Evolutionary conservation across 768 basidiomycete genomes (phyloP), one percentile per base, ranked within the genome.

Genomic region (Pisolithus albus): DNA sequence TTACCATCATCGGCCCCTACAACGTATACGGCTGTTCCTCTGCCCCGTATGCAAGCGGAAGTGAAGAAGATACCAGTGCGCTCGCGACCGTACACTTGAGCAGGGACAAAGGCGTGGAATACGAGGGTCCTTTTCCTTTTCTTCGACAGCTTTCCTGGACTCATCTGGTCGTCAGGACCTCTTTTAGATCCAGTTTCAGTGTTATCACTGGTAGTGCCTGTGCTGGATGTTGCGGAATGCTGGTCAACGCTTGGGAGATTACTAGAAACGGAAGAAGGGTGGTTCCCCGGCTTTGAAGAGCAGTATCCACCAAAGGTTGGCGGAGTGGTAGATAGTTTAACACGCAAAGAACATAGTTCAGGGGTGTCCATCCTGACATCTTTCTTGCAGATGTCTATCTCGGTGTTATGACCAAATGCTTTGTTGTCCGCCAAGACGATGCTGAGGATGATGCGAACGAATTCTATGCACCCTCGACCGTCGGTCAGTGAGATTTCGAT

Each of bases 11-110:
- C n/a, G n/a, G n/a, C n/a, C n/a, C n/a, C n/a, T n/a, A n/a, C n/a
- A n/a, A n/a, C n/a, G n/a, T 51, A 61, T 1, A 59, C 51, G 1
- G 50, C 47, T 7, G 53, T 54, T 18, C 49, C 49, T 5, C 53
- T 23, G 8, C 59, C 55, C n/a, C 57, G 54, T 42, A 60, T 47
- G 1, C 52, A 60, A 18, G 52, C 7, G 0, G 49, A 3, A 7
- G 49, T 56, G 8, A 54, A 59, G 28, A 59, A 21, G 7, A 57
- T 46, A 0, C 54, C 52, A 1, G 47, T 4, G 40, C 50, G 52
- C 3, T 24, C 1, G 30, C 50, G 7, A 0, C 51, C 51, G 11
- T 57, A 51, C 38, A 52, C 56, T 8, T 15, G 3, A 9, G 44
- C 6, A 0, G 58, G 56, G 8, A 36, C 23, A 30, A 48, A 53